Evolutionary conservation across 2,329 filamentous ascomycete genomes (phyloP).

Genomic region (Furcasterigmium sp.): DNA sequence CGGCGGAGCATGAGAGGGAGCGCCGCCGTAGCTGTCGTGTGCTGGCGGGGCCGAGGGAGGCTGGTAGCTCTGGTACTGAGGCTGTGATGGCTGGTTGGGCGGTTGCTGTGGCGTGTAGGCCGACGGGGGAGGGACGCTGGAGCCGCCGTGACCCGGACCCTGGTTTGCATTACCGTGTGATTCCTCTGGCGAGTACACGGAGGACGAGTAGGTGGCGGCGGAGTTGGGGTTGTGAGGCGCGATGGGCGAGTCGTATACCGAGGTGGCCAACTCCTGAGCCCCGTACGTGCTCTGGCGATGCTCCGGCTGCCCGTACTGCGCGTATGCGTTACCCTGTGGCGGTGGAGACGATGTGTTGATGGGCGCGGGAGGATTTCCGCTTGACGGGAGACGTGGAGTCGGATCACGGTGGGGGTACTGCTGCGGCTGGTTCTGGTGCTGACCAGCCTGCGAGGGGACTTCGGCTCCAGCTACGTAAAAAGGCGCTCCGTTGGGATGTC

Average conservation of each 20-base stretch:
- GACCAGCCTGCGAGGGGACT: conserved; percentile 34
- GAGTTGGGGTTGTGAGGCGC: conserved; percentile 43
- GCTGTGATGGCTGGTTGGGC: conserved; percentile 21
- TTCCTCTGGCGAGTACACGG: conserved; percentile 45
- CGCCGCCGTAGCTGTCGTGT: conserved; percentile 22
- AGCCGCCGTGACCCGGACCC: conserved; percentile 10
- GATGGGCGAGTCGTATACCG: conserved; percentile 70
- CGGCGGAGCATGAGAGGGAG: conserved; percentile 18
- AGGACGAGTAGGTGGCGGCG: conserved; percentile 37
- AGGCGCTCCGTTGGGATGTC: conserved; percentile 46
- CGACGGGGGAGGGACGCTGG: conserved; percentile 19
- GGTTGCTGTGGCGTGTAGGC: conserved; percentile 18
- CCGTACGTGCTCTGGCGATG: conserved; percentile 64
- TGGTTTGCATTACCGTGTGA: conserved; percentile 33
- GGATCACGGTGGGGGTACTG: conserved; percentile 50
- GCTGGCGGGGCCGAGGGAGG: conserved; percentile 21
- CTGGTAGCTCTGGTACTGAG: conserved; percentile 38
- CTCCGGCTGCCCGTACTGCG: conserved; percentile 39
- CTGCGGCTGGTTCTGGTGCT: conserved; percentile 21
- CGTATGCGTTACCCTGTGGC: conserved; percentile 39
- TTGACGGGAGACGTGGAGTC: conserved; percentile 41
- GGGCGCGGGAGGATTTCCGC: conserved; percentile 42
- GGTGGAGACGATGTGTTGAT: conserved; percentile 48
- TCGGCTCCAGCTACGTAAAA: conserved; percentile 62
- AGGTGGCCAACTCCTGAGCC: conserved; percentile 73